A percentile compares a stretch with the other conserved stretches of the same genome.
Evolutionary conservation across 2,329 filamentous ascomycete species (phyloP).

Genomic region (Xylaria hypoxylon): DNA sequence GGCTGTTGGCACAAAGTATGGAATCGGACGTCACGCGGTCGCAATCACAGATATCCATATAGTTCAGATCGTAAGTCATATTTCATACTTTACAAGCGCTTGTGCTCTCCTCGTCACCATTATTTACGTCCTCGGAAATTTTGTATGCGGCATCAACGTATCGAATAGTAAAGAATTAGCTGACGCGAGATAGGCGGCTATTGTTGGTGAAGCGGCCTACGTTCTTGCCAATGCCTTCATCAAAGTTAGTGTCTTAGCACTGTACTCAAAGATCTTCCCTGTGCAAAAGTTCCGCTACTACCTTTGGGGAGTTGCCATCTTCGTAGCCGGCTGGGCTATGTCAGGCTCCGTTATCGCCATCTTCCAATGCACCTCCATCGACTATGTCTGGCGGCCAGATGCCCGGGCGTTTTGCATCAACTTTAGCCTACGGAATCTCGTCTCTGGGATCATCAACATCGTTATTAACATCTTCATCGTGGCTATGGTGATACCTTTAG

Average conservation of each 20-base stretch:
- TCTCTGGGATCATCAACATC: constrained; percentile 28
- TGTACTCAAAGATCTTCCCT: constrained; percentile 27
- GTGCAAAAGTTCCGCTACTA: constrained; percentile 28
- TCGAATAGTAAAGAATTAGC: background rate
- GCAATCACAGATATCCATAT: constrained; percentile 25
- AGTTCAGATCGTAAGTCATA: constrained; percentile 32
- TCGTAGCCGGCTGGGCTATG: constrained; percentile 34
- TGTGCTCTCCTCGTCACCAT: no score
- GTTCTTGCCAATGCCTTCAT: constrained; percentile 27
- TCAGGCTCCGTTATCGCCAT: constrained; percentile 30
- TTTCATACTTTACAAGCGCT: background rate
- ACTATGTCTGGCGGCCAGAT: constrained; percentile 29
- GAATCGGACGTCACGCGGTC: constrained; percentile 30
- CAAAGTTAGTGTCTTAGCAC: constrained; percentile 31
- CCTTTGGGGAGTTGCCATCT: constrained; percentile 23
- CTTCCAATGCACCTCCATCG: constrained; percentile 34
- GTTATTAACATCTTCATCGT: constrained; percentile 23
- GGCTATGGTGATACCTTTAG: constrained; percentile 23
- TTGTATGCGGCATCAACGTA: background rate
- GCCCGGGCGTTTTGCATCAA: constrained; percentile 22
- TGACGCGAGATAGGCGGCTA: constrained; percentile 25
- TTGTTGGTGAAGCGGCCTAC: constrained; percentile 33
- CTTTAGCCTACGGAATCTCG: constrained; percentile 21
- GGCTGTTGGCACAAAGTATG: constrained; percentile 25
- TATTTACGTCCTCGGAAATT: background rate